A percentile compares a stretch with the other conserved stretches of the same genome.
These are phyloP conservation scores for Pythium apleroticum DNA, from an alignment of 352 stramenopile genomes.

Conservation along the genomic window DNA sequence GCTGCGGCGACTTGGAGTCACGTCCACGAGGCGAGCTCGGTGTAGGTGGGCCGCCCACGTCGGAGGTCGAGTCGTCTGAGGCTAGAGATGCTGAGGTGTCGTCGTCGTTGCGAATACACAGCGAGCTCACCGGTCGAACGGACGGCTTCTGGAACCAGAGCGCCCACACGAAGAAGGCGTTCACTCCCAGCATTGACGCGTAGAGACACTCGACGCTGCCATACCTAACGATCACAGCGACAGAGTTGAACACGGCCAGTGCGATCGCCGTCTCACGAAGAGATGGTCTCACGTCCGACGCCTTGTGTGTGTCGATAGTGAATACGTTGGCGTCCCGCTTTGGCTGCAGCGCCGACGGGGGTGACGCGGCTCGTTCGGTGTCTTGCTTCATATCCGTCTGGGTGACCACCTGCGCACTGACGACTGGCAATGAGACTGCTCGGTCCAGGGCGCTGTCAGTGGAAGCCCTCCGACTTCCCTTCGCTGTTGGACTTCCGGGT, in stretches of 20 bases:
- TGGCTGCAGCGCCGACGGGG: background rate
- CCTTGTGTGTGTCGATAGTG: background rate
- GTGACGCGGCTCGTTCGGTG: background rate
- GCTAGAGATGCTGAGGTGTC: background rate
- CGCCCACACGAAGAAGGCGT: slow-evolving; percentile 19
- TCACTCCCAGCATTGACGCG: slow-evolving; percentile 9
- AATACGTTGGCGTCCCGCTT: background rate
- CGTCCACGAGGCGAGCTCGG: slow-evolving; percentile 6
- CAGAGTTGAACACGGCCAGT: slow-evolving; percentile 15
- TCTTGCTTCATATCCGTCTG: background rate
- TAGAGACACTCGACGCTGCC: slow-evolving; percentile 14
- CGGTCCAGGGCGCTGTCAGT: slow-evolving; percentile 16
- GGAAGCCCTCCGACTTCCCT: background rate
- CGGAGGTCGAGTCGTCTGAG: slow-evolving; percentile 3
- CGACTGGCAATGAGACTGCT: background rate
- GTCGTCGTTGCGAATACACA: background rate
- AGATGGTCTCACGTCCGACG: background rate
- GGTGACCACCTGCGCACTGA: background rate
- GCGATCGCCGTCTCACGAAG: slow-evolving; percentile 3
- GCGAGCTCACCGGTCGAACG: background rate
- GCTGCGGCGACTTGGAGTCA: background rate
- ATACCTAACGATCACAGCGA: slow-evolving; percentile 17
- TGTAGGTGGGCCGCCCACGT: background rate
- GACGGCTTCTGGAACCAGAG: slow-evolving; percentile 16
- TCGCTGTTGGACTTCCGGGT: background rate